Percentiles rank a stretch among this genome's conserved stretches.
phyloP scores from a whole-genome alignment of 805 yeast genomes.

The Komagataella pseudopastoris region DNA sequence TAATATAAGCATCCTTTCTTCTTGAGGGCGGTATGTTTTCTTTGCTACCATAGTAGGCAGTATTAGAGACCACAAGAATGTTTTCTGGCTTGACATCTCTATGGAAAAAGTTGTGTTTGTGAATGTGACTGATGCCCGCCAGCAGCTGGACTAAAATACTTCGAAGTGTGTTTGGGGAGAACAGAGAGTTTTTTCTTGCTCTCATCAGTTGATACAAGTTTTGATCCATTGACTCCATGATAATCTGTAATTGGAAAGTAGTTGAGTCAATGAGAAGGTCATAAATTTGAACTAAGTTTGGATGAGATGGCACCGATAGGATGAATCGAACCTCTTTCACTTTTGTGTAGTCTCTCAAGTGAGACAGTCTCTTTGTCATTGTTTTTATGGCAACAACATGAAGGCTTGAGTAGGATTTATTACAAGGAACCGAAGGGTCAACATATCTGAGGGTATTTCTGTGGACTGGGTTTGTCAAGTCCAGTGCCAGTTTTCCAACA shows the following conservation, averaged over 20 bases:
- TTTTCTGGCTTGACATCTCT: constrained; percentile 94
- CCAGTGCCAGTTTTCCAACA: constrained; percentile 5
- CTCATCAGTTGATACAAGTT: constrained; percentile 69
- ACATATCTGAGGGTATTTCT: constrained; percentile 39
- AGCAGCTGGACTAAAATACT: constrained; percentile 62
- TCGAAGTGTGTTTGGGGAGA: constrained; percentile 45
- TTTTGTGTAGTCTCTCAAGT: constrained; percentile 40
- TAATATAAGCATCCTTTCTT: constrained; percentile 33
- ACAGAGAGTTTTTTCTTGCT: constrained; percentile 35
- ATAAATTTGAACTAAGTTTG: constrained; percentile 56
- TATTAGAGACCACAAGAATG: constrained; percentile 53
- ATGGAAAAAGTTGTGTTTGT: constrained; percentile 54
- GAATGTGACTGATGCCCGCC: constrained; percentile 75
- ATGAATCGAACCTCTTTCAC: constrained; percentile 62
- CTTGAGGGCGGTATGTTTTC: constrained; percentile 25
- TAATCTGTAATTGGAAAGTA: constrained; percentile 54
- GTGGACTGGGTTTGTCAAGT: constrained; percentile 7
- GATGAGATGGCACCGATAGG: constrained; percentile 55
- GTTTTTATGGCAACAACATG: constrained; percentile 67
- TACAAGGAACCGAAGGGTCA: constrained; percentile 12
- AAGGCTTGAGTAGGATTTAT: constrained; percentile 4
- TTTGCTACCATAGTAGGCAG: constrained; percentile 34
- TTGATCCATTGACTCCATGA: constrained; percentile 83
- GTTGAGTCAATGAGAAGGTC: constrained; percentile 67
- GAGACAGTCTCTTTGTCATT: constrained; percentile 41